Base-by-base conservation (phyloP, 2,329 filamentous ascomycete genomes). In the Arthrobotrys iridis region DNA sequence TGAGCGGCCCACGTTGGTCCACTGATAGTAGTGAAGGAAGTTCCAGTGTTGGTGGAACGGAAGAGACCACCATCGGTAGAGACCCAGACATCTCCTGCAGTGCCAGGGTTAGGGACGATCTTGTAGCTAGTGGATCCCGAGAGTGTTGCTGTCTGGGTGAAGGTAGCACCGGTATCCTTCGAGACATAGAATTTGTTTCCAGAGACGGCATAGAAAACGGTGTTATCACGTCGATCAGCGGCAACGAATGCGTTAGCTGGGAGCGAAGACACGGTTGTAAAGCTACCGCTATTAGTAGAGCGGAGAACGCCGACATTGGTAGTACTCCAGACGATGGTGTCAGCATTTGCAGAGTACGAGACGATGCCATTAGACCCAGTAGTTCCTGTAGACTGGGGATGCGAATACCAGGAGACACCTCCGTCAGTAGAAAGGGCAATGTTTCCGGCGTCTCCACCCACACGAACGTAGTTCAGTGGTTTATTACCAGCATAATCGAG, bases 41-140 rank as follows among this genome's bases (percentile, higher is more conserved):
- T 79, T 4, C 86, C 87, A 41, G 81, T 86, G 79, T 88, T 80
- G 4, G 83, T 85, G 7, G 85, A 87, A 76, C 84, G 84, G 82
- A 86, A 88, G 59, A 89, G 80, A 3, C 87, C 87, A 0, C 78
- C 81, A 65, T 88, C 83, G 0, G 87, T 88, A 0, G 86, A 87
- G 1, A 86, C 86, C 81, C 85, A 87, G 50, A 91, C 84, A 50
- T 88, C 86, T n/a, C 90, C 89, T 0, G 87, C 86, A 8, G 83
- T 83, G 6, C 85, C 83, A 0, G 88, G 88, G 76, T 89, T 84
- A 0, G 83, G 84, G n/a, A 86, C 86, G 8, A 91, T 84, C 40
- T 88, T 88, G 66, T 90, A 82, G 20, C 82, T 79, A 1, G 80
- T 83, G 41, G 63, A 52, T 30, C 71, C 71, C 7, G 63, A 24